Percentiles rank a stretch among this genome's conserved stretches.
Evolutionary conservation across 2,329 filamentous ascomycete species (phyloP).

Genomic region (Aspergillus sp.): DNA sequence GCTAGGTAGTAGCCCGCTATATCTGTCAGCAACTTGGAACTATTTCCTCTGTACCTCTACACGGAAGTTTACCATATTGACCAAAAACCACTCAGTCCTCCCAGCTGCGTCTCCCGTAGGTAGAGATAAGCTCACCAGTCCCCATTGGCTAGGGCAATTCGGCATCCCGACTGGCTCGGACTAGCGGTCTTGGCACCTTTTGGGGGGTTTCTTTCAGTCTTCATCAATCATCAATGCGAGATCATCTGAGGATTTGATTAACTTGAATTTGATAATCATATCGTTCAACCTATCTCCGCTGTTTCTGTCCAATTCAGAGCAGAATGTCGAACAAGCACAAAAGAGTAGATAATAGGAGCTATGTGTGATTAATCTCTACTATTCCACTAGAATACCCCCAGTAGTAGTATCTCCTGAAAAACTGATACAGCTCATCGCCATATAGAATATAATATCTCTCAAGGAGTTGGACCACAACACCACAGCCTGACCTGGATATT

Average conservation of each 20-base stretch:
- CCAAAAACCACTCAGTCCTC: not conserved
- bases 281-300: no score
- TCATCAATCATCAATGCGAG: not conserved
- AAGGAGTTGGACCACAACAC: no score
- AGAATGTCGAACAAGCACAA: not conserved
- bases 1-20: not conserved
- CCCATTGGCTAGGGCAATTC: slow-evolving; percentile 26
- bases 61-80: not conserved
- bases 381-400: not conserved
- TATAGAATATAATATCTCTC: not conserved
- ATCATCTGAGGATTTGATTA: not conserved
- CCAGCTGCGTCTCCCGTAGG: not conserved
- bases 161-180: slow-evolving; percentile 23
- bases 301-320: not conserved
- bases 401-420: not conserved
- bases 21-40: not conserved
- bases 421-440: no score
- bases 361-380: no score
- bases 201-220: not conserved
- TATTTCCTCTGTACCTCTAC: no score
- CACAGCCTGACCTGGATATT: not conserved
- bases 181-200: slow-evolving; percentile 18
- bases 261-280: no score
- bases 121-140: slow-evolving; percentile 28
- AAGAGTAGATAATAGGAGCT: no score